A percentile compares a stretch with the other conserved stretches of the same genome.
Conservation (phyloP, 2,329 filamentous ascomycete genomes). For the Cytospora paraplurivora region DNA sequence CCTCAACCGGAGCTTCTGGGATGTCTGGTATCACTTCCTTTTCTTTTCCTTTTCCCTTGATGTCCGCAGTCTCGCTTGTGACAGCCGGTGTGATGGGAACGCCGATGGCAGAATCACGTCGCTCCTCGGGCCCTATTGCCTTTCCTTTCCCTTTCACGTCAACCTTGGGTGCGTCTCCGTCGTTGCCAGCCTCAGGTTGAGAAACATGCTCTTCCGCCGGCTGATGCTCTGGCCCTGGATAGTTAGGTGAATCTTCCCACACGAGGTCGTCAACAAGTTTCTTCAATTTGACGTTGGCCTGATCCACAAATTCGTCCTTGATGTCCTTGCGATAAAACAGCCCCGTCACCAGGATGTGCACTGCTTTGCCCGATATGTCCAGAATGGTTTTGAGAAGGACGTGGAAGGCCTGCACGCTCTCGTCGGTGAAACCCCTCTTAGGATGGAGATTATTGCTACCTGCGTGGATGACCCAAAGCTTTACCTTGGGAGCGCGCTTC, state of each 20-base stretch:
- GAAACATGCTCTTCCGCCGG: not conserved
- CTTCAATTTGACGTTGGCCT: slow-evolving; percentile 27
- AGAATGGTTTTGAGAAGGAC: slow-evolving; percentile 2
- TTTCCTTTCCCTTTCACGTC: not conserved
- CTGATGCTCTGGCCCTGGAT: not conserved
- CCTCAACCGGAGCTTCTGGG: not conserved
- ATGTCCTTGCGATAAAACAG: slow-evolving; percentile 32
- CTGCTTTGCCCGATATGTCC: slow-evolving; percentile 7
- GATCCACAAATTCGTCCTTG: slow-evolving; percentile 23
- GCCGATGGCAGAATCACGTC: slow-evolving; percentile 11
- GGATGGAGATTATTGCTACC: slow-evolving; percentile 32
- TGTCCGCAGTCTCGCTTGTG: not conserved
- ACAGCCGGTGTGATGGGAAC: not conserved
- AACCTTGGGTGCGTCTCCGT: not conserved
- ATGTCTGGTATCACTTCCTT: not conserved
- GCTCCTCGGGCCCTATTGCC: not conserved
- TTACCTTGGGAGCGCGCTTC: not conserved
- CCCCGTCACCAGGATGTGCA: slow-evolving; percentile 30
- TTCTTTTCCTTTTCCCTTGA: not conserved
- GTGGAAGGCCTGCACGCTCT: slow-evolving; percentile 6
- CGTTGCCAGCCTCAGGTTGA: not conserved
- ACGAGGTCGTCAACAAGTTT: slow-evolving; percentile 3
- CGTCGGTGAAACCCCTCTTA: slow-evolving; percentile 27
- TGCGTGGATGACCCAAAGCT: slow-evolving; percentile 31
- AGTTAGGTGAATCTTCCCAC: not conserved